These are phyloP conservation scores for Neoscytalidium dimidiatum DNA, from an alignment of 2,329 filamentous ascomycete genomes.

Conservation along the genomic window DNA sequence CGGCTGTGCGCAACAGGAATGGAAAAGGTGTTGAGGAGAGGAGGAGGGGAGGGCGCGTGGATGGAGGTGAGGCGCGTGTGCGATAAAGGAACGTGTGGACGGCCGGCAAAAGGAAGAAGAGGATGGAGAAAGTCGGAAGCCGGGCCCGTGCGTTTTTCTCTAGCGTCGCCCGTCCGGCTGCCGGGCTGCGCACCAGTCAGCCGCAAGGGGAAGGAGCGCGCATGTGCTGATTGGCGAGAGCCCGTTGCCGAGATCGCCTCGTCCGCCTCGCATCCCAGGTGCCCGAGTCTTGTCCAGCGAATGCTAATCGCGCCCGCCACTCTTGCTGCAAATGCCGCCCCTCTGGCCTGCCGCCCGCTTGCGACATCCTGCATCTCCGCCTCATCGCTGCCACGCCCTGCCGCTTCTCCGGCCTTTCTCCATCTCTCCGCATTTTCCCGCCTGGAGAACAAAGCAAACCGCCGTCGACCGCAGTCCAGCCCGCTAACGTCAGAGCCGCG, in stretches of 20 bases:
- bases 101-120: conserved; percentile 7
- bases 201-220: conserved; percentile 6
- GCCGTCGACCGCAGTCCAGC: neutral
- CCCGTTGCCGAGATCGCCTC: neutral
- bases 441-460: neutral
- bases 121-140: conserved; percentile 15
- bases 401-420: conserved; percentile 2
- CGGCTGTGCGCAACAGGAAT: neutral
- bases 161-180: neutral
- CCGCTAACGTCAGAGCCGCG: neutral
- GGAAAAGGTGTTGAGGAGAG: neutral
- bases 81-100: neutral
- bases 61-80: conserved; percentile 1
- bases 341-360: neutral
- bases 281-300: neutral
- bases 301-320: neutral
- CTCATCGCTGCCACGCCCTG: neutral
- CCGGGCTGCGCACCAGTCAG: neutral
- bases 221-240: conserved; percentile 3
- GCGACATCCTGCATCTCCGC: neutral
- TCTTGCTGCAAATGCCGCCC: neutral
- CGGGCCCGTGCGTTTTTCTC: neutral
- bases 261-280: no score
- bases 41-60: neutral
- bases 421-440: conserved; percentile 4